Evolutionary conservation across 2,329 filamentous ascomycete genomes (phyloP), one percentile per base, ranked within the genome.

Genomic region (Arthrinium phaeospermum): DNA sequence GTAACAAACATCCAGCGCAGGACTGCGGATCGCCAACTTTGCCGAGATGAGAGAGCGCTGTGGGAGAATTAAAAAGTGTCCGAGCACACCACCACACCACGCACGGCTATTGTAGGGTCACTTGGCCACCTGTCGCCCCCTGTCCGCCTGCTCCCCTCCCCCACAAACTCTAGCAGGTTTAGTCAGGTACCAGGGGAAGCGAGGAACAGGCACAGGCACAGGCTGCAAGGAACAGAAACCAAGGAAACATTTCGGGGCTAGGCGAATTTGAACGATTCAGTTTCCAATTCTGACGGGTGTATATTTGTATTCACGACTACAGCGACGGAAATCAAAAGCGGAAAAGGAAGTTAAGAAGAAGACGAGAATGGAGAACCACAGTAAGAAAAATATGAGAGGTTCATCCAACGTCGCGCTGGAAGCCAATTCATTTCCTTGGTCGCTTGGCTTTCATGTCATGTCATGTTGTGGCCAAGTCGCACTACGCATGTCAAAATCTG

Each of bases 31-130:
- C 67, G 45, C 67, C 67, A 44, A 46, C 45, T n/a, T 47, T 68
- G 67, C 67, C 67, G 67, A 68, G 67, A 68, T 68, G 67, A 68
- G 10, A 64, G 67, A 68, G 10, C 41, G 57, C 57, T 64, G 57
- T 8, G 46, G n/a, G n/a, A 61, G 4, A 37, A n/a, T 41, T 10
- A 41, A 24, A 64, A 64, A 68, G 67, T 68, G 67, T 68, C 67
- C 67, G 67, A 68, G 67, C 67, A 47, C 27, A 30, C 27, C 27
- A 30, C 27, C 67, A 19, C 53, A 67, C 64, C 45, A 46, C 14
- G 34, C 34, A 67, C 22, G 22, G 34, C 22, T 27, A 30, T 30
- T 30, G 27, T 30, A 22, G 30, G 30, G 30, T 24, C 16, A 37
- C 30, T 34, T 19, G 57, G 22, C 41, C 57, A 41, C 57, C 57